phyloP scores from a whole-genome alignment of 75 land plant species.

The Sequoiadendron giganteum region DNA sequence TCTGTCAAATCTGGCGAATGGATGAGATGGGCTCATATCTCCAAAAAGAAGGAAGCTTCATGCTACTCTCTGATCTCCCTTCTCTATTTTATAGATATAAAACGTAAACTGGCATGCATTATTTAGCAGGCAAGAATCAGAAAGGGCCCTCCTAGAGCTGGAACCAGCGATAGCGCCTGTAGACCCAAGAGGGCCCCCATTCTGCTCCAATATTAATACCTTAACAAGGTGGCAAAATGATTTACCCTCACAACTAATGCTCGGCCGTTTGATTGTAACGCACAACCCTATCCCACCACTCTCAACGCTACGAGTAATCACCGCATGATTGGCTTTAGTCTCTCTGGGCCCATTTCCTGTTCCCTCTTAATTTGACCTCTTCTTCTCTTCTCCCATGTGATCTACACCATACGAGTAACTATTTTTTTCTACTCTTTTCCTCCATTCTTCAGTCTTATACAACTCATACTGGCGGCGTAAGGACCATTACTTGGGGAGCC shows the following conservation, averaged over 20 bases:
- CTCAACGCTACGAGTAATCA: not conserved
- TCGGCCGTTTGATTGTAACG: slow-evolving; percentile 12
- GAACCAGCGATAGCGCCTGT: not conserved
- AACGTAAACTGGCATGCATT: not conserved
- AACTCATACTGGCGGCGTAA: not conserved
- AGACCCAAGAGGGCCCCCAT: not conserved
- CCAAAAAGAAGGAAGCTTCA: not conserved
- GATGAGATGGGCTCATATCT: not conserved
- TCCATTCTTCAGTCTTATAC: not conserved
- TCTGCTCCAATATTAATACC: not conserved
- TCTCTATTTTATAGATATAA: not conserved
- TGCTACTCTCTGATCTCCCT: not conserved
- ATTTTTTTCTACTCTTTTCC: too few relatives aligned
- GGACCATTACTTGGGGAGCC: not conserved
- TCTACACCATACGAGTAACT: too few relatives aligned
- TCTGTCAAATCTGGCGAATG: slow-evolving; percentile 1
- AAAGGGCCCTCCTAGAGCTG: slow-evolving; percentile 5
- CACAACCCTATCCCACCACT: slow-evolving; percentile 8
- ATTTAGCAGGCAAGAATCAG: slow-evolving; percentile 6
- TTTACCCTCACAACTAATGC: slow-evolving; percentile 9
- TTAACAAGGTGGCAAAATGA: slow-evolving; percentile 13
- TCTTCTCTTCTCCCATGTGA: not conserved
- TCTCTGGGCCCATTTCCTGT: not conserved
- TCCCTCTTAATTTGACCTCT: not conserved
- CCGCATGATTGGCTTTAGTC: not conserved